Evolutionary conservation across 345 rosid genomes (phyloP).

Genomic region (Noccaea caerulescens): DNA sequence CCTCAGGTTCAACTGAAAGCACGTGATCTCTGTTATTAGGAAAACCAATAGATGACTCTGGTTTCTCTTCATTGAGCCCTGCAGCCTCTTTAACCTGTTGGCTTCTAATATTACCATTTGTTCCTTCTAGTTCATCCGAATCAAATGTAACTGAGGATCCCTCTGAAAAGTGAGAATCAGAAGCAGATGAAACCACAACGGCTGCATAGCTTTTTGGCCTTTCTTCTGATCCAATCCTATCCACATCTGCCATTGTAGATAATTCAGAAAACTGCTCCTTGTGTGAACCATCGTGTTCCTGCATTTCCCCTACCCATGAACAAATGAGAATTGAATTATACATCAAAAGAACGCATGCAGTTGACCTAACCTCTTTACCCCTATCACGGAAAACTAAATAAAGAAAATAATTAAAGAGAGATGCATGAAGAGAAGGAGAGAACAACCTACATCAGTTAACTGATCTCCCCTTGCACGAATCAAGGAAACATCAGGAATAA

Average conservation of each 20-base stretch:
- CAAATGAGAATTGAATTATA: conserved; percentile 75
- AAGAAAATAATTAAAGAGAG: conserved; percentile 25
- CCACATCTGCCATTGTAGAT: conserved; percentile 35
- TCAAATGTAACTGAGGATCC: conserved; percentile 42
- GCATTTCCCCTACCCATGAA: conserved; percentile 94
- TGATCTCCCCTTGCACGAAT: conserved; percentile 63
- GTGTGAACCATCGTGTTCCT: conserved; percentile 70
- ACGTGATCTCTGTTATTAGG: conserved; percentile 33
- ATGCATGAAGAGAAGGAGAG: conserved; percentile 52
- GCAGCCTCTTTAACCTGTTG: conserved; percentile 29
- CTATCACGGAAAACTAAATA: conserved; percentile 15
- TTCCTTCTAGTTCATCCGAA: conserved; percentile 43
- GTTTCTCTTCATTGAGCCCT: conserved; percentile 35
- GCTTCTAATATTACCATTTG: conserved; percentile 28
- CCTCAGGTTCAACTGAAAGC: conserved; percentile 39
- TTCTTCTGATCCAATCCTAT: conserved; percentile 40
- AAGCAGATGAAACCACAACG: conserved; percentile 37
- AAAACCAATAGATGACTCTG: conserved; percentile 34
- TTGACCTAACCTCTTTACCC: conserved; percentile 26
- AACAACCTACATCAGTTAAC: conserved; percentile 84
- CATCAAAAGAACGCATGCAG: conserved; percentile 44
- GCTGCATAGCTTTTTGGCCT: conserved; percentile 43
- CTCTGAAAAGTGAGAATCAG: conserved; percentile 37
- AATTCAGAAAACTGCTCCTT: conserved; percentile 48
- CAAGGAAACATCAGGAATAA: conserved; percentile 50